Evolutionary conservation across 345 rosid species (phyloP), one percentile per base, ranked within the genome.

Genomic region (Eucalyptus regnans): DNA sequence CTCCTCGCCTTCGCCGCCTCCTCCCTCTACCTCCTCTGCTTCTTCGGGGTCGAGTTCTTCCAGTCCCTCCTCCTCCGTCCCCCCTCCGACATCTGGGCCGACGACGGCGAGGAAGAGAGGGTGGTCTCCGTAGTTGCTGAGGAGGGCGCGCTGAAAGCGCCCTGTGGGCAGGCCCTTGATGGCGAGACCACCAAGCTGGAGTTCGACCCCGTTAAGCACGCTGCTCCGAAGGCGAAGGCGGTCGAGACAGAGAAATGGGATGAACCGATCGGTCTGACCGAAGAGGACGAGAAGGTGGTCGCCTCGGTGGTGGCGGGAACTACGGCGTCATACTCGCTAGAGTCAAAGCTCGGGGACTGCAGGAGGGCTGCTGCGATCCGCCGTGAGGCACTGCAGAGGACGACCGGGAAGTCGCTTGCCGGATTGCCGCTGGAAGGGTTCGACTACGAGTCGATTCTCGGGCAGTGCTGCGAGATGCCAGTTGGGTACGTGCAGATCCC

Each of bases 111-210:
- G 43, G 86, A 79, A 12, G 86, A 88, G 49, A 52, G 6, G 62
- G 87, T 52, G 60, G 80, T 89, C 49, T 86, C 89, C n/a, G 83
- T 60, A n/a, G 58, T 90, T 44, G 66, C 89, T 41, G 66, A 88
- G n/a, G 92, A 88, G 46, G 88, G 56, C 23, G 15, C 85, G 49
- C 80, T 33, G 58, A 87, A 87, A 49, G 46, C 52, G 14, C 87
- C 87, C 41, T 91, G 91, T 31, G 88, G 88, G 20, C 91, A 91
- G 58, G 91, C 87, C 49, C 89, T 89, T 13, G 92, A 92, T 46
- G 58, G 20, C 12, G 48, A 86, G 87, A 33, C 9, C 31, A 3
- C 68, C 87, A 58, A 86, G 64, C 1, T 86, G 41, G 87, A 87
- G 88, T 12, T 87, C 27, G 29, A 54, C 17, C 85, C 88, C 31